phyloP scores from a whole-genome alignment of 768 basidiomycete genomes.

The Lentinus brumalis region DNA sequence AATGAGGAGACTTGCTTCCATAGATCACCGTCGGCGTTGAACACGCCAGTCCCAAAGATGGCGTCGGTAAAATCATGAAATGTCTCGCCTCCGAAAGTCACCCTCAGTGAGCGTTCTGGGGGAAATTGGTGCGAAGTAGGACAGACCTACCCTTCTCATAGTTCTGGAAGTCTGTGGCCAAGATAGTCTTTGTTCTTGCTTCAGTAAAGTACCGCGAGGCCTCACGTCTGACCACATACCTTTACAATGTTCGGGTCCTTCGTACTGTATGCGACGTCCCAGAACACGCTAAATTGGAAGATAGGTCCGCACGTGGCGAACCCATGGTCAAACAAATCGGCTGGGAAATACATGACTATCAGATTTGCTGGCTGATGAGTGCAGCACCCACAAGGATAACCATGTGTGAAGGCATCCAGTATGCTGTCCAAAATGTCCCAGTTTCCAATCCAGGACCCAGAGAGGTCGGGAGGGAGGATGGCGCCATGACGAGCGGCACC shows the following conservation, averaged over 20 bases:
- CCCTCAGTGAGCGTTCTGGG: too few species aligned
- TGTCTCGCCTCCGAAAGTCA: constrained; percentile 2
- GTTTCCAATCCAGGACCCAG: constrained; percentile 38
- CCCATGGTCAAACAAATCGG: constrained; percentile 25
- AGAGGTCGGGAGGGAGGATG: constrained; percentile 30
- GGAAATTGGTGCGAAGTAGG: not conserved
- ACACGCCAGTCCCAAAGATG: constrained; percentile 65
- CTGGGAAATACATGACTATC: constrained; percentile 20
- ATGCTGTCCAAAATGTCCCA: constrained; percentile 34
- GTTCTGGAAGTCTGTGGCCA: constrained; percentile 46
- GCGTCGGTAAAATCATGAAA: constrained; percentile 35
- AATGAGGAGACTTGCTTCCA: constrained; percentile 43
- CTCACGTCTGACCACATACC: constrained; percentile 17
- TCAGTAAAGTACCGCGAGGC: not conserved
- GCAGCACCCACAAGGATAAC: constrained; percentile 38
- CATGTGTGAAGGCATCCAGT: constrained; percentile 24
- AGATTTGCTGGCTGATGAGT: too few species aligned
- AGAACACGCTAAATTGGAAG: constrained; percentile 22
- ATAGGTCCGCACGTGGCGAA: constrained; percentile 25
- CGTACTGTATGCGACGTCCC: constrained; percentile 22
- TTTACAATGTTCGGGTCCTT: constrained; percentile 35
- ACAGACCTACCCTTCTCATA: constrained; percentile 44
- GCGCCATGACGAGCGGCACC: constrained; percentile 20
- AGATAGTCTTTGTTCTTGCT: constrained; percentile 33
- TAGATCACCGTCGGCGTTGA: constrained; percentile 67